phyloP scores from a whole-genome alignment of 2,329 filamentous ascomycete species.

The Sclerotinia borealis region DNA sequence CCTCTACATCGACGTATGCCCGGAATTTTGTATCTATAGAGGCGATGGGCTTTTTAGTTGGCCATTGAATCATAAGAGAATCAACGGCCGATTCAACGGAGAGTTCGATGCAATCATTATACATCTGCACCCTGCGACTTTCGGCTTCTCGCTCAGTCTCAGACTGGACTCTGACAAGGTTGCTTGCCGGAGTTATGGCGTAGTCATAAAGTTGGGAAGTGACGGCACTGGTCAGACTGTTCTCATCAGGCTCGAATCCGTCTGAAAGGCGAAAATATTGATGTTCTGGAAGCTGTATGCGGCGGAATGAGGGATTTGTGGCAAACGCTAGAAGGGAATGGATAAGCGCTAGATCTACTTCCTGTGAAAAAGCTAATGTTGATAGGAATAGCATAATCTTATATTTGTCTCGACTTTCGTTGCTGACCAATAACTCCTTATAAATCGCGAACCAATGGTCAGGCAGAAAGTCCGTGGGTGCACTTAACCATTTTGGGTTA shows the following conservation, averaged over 20 bases:
- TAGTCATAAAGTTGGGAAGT: not conserved
- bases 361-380: constrained; percentile 24
- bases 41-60: not conserved
- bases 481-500: constrained; percentile 19
- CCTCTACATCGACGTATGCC: constrained; percentile 5
- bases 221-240: not conserved
- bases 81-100: not conserved
- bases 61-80: constrained; percentile 7
- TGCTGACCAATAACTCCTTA: constrained; percentile 15
- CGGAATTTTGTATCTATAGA: not conserved
- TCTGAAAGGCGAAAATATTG: not conserved
- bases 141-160: not conserved
- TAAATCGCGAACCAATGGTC: constrained; percentile 25
- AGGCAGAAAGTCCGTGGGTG: constrained; percentile 17
- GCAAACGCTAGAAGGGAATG: constrained; percentile 32
- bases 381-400: constrained; percentile 30
- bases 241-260: constrained; percentile 1
- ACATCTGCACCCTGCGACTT: not conserved
- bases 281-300: not conserved
- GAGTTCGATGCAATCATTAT: not conserved
- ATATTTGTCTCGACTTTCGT: constrained; percentile 20
- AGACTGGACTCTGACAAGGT: not conserved
- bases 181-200: constrained; percentile 11
- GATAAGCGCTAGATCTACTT: constrained; percentile 24
- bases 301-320: constrained; percentile 20